A percentile compares a stretch with the other conserved stretches of the same genome.
Evolutionary conservation across 139 green algal species (phyloP).

Genomic region (Trebouxia sp.): DNA sequence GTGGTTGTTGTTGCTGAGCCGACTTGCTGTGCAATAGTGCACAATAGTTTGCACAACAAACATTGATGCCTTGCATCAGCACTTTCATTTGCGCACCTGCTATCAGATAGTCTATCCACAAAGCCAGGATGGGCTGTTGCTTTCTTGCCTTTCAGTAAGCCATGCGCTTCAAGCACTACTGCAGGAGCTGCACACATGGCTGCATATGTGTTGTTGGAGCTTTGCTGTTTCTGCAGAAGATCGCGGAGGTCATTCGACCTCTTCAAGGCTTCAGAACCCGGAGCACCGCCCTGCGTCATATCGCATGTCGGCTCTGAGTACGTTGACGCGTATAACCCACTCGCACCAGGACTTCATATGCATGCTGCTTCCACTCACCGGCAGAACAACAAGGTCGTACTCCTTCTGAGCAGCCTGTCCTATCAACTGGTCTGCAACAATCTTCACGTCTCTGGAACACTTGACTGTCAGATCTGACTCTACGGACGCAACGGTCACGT

Average conservation of each 20-base stretch:
- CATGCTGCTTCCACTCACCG: slow-evolving; percentile 50
- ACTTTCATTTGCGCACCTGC: slow-evolving; percentile 43
- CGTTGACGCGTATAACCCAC: background rate
- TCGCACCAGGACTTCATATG: background rate
- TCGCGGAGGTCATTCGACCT: slow-evolving; percentile 62
- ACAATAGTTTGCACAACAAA: background rate
- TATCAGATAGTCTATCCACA: slow-evolving; percentile 67
- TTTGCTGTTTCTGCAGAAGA: slow-evolving; percentile 67
- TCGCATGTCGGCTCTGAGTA: too few species aligned
- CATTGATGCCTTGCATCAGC: background rate
- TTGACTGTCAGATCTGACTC: slow-evolving; percentile 57
- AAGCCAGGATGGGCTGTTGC: slow-evolving; percentile 94
- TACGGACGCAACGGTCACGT: slow-evolving; percentile 82
- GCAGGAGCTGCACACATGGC: slow-evolving; percentile 96
- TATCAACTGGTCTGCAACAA: slow-evolving; percentile 78
- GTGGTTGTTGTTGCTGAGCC: too few species aligned
- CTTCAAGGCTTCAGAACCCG: slow-evolving; percentile 86
- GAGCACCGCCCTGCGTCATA: slow-evolving; percentile 85
- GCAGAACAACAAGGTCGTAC: slow-evolving; percentile 89
- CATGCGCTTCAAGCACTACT: slow-evolving; percentile 84
- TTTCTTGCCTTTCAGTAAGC: slow-evolving; percentile 71
- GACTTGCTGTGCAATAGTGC: too few species aligned
- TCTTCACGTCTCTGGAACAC: slow-evolving; percentile 33
- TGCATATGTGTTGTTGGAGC: slow-evolving; percentile 53
- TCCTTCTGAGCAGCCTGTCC: slow-evolving; percentile 21